A percentile compares a stretch with the other conserved stretches of the same genome.
Conservation (phyloP, 1,284 basidiomycete species). For the Trichosporon faecale region DNA sequence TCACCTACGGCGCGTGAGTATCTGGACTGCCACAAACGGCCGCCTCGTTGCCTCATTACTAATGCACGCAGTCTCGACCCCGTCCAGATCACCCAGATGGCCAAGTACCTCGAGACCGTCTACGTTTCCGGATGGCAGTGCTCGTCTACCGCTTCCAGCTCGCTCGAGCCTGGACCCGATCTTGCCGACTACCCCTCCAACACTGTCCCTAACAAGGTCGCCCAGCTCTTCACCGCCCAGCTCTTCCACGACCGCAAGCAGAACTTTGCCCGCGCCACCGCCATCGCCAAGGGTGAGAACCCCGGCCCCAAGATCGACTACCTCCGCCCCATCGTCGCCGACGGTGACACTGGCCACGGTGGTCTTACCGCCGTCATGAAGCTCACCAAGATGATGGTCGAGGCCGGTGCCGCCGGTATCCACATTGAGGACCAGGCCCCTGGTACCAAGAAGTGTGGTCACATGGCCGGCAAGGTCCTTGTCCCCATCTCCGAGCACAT, state of each 20-base stretch:
- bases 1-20: constrained; percentile 89
- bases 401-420: constrained; percentile 68
- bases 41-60: neutral
- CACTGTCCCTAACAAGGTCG: constrained; percentile 63
- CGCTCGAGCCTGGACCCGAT: constrained; percentile 97
- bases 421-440: constrained; percentile 76
- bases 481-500: constrained; percentile 71
- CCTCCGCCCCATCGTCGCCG: constrained; percentile 86
- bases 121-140: constrained; percentile 98
- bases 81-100: constrained; percentile 94
- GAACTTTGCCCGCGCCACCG: constrained; percentile 61
- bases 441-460: constrained; percentile 58
- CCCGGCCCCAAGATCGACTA: constrained; percentile 65
- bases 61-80: constrained; percentile 72
- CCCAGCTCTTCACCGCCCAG: constrained; percentile 63
- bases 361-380: constrained; percentile 95
- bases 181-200: constrained; percentile 72
- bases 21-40: neutral
- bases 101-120: constrained; percentile 85
- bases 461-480: constrained; percentile 70
- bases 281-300: constrained; percentile 55
- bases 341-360: constrained; percentile 73
- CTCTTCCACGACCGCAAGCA: constrained; percentile 64
- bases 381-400: constrained; percentile 75
- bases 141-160: constrained; percentile 79